Percentiles rank a stretch among this genome's conserved stretches.
Conservation (phyloP, 1,284 basidiomycete species). For the Amylostereum areolatum region DNA sequence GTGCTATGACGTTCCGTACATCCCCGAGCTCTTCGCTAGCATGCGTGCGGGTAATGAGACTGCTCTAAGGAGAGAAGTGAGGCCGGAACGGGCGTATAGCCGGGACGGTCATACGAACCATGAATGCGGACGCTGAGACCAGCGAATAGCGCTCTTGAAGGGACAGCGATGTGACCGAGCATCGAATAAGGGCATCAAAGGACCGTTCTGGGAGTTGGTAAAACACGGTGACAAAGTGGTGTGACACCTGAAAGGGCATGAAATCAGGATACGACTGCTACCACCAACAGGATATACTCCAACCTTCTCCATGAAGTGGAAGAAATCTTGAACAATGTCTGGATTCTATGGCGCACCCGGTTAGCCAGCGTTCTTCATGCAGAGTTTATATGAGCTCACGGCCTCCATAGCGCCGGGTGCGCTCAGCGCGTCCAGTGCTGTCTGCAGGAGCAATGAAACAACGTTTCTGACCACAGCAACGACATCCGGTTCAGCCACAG, state of each 20-base stretch:
- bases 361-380: background rate
- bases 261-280: background rate
- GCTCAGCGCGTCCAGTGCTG: slow-evolving; percentile 51
- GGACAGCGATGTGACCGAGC: slow-evolving; percentile 63
- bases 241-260: slow-evolving; percentile 45
- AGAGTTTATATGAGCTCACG: slow-evolving; percentile 35
- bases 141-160: slow-evolving; percentile 86
- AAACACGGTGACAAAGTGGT: slow-evolving; percentile 68
- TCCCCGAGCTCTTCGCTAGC: slow-evolving; percentile 45
- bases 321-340: slow-evolving; percentile 85
- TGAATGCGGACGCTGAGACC: slow-evolving; percentile 74
- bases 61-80: slow-evolving; percentile 33
- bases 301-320: slow-evolving; percentile 71
- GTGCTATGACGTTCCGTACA: slow-evolving; percentile 45
- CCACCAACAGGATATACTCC: slow-evolving; percentile 12
- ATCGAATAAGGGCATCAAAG: slow-evolving; percentile 68
- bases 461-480: slow-evolving; percentile 44
- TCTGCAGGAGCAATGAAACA: slow-evolving; percentile 54
- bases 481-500: slow-evolving; percentile 34
- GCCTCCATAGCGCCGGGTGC: slow-evolving; percentile 63
- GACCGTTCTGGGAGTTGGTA: slow-evolving; percentile 62
- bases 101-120: slow-evolving; percentile 44
- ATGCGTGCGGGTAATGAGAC: slow-evolving; percentile 57
- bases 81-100: background rate
- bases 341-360: slow-evolving; percentile 56